Conservation (phyloP, 768 basidiomycete genomes). For the Rhodosporidiobolus odoratus region DNA sequence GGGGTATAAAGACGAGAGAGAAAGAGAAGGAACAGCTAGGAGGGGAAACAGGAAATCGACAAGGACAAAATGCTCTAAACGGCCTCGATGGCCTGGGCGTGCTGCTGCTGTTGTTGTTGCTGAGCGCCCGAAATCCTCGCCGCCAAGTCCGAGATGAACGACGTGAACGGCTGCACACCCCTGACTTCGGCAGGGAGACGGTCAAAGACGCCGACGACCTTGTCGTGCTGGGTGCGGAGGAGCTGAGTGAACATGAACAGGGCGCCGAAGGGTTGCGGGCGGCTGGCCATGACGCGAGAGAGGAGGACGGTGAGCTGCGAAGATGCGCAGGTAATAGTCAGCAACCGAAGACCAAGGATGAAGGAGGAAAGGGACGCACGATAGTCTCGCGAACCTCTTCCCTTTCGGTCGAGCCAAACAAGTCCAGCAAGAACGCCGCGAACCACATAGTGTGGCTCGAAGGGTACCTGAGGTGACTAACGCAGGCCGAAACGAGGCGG, state of each 20-base stretch:
- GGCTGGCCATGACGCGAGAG: slow-evolving; percentile 86
- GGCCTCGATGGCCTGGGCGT: no score
- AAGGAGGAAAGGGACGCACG: slow-evolving; percentile 35
- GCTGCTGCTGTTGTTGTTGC: no score
- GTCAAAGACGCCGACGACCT: slow-evolving; percentile 2
- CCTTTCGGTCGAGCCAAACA: slow-evolving; percentile 73
- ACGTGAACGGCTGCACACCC: slow-evolving; percentile 18
- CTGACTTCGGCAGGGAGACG: slow-evolving; percentile 13
- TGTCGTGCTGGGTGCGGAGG: slow-evolving; percentile 14
- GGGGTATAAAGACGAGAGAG: no score
- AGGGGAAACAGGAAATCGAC: no score
- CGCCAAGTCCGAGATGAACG: slow-evolving; percentile 1
- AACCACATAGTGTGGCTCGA: slow-evolving; percentile 99
- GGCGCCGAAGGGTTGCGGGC: slow-evolving; percentile 66
- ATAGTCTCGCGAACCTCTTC: slow-evolving; percentile 65
- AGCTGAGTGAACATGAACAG: slow-evolving; percentile 24
- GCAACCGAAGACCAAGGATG: background rate
- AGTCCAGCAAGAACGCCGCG: slow-evolving; percentile 77
- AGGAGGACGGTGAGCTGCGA: slow-evolving; percentile 59
- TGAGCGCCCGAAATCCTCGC: no score
- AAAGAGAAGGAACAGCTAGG: no score
- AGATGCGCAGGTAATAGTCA: background rate
- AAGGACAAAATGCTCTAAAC: no score
- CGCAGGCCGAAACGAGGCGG: slow-evolving; percentile 84
- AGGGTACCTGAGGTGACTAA: slow-evolving; percentile 91